These are phyloP conservation scores for Chrysosporium keratinophilum DNA, from an alignment of 2,329 filamentous ascomycete genomes.

Conservation along the genomic window DNA sequence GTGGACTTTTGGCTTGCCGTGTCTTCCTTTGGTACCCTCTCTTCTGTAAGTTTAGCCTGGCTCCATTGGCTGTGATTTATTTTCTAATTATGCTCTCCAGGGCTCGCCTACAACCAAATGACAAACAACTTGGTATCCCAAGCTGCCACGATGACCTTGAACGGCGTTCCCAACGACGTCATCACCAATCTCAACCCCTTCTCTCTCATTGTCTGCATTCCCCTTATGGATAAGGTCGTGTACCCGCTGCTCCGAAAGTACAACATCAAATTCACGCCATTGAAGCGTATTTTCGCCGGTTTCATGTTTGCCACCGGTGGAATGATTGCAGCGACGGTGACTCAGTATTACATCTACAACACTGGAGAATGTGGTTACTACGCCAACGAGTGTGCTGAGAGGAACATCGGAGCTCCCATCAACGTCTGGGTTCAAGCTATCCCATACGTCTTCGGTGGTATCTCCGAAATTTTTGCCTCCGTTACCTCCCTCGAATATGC, in stretches of 20 bases:
- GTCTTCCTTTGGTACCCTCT: slow-evolving; percentile 55
- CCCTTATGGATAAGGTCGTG: slow-evolving; percentile 44
- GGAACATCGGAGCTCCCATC: slow-evolving; percentile 45
- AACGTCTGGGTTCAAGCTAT: slow-evolving; percentile 50
- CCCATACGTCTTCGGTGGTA: slow-evolving; percentile 44
- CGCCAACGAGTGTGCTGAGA: slow-evolving; percentile 44
- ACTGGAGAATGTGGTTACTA: slow-evolving; percentile 50
- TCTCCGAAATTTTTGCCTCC: slow-evolving; percentile 49
- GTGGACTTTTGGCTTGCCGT: slow-evolving; percentile 58
- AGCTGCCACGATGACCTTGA: slow-evolving; percentile 43
- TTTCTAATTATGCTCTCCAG: slow-evolving; percentile 17
- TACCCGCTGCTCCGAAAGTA: slow-evolving; percentile 42
- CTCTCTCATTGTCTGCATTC: slow-evolving; percentile 45
- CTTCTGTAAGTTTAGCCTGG: slow-evolving; percentile 28
- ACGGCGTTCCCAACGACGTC: slow-evolving; percentile 47
- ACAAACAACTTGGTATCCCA: slow-evolving; percentile 47
- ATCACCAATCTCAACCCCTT: slow-evolving; percentile 47
- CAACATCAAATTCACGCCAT: slow-evolving; percentile 42
- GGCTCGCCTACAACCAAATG: slow-evolving; percentile 46
- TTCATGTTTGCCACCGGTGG: slow-evolving; percentile 40
- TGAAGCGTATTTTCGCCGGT: slow-evolving; percentile 44
- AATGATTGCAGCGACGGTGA: slow-evolving; percentile 43
- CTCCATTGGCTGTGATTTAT: not conserved
- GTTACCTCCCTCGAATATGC: slow-evolving; percentile 63
- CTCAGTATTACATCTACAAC: slow-evolving; percentile 48